Evolutionary conservation across 192 early-diverging fungal species (phyloP).

Genomic region (Glomus cerebriforme): DNA sequence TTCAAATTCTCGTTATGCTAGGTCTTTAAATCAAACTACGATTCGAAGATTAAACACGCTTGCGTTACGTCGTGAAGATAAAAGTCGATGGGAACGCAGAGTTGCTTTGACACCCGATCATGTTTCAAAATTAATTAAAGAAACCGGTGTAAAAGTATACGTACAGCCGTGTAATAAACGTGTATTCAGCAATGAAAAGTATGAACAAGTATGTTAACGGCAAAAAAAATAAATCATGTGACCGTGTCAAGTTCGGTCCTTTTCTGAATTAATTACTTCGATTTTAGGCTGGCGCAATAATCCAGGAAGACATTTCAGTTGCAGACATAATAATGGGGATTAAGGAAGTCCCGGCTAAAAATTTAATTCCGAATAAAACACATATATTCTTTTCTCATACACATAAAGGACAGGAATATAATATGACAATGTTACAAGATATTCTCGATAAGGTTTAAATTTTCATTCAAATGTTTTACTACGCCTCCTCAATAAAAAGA

Average conservation of each 20-base stretch:
- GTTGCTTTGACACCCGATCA: conserved; percentile 87
- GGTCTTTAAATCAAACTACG: background rate
- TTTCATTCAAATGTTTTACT: background rate
- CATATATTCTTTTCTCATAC: conserved; percentile 97
- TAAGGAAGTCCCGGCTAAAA: conserved; percentile 88
- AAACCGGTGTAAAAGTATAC: conserved; percentile 79
- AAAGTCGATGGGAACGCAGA: conserved; percentile 96
- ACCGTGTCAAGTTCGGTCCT: too few relatives aligned
- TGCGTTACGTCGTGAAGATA: conserved; percentile 92
- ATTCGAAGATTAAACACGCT: conserved; percentile 47
- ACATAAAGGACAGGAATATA: conserved; percentile 94
- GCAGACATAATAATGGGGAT: conserved; percentile 96
- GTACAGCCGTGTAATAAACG: conserved; percentile 94
- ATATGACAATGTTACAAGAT: conserved; percentile 86
- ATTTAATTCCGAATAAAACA: conserved; percentile 85
- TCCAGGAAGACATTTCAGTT: conserved; percentile 83
- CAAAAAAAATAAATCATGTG: background rate
- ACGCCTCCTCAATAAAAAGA: too few relatives aligned
- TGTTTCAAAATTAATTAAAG: conserved; percentile 79
- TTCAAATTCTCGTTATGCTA: background rate
- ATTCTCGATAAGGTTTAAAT: conserved; percentile 81
- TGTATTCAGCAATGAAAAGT: conserved; percentile 86
- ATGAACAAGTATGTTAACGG: conserved; percentile 56
- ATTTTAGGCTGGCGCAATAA: conserved; percentile 73
- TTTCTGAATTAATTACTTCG: too few relatives aligned